Conservation (phyloP, 805 yeast genomes). For the Yarrowia alimentaria region DNA sequence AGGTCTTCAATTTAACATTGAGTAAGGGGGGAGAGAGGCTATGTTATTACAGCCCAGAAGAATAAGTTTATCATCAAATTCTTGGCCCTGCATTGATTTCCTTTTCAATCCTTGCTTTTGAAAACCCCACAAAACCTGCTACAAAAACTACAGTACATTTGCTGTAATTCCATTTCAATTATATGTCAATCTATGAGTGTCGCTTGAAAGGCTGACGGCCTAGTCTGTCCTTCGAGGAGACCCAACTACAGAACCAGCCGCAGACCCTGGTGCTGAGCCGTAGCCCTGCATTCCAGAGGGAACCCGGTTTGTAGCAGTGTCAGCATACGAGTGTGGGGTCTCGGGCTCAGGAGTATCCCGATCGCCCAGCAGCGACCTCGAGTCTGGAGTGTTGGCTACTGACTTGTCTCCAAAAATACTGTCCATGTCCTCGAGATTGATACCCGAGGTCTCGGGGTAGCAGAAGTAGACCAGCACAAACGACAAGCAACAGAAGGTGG, state of each 20-base stretch:
- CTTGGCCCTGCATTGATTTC: too few relatives aligned
- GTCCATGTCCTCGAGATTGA: constrained; percentile 88
- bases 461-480: constrained; percentile 66
- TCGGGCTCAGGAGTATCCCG: constrained; percentile 13
- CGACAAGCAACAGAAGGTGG: constrained; percentile 70
- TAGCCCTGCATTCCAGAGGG: constrained; percentile 15
- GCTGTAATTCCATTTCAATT: too few relatives aligned
- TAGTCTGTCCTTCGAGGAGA: too few relatives aligned
- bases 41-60: too few relatives aligned
- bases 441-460: constrained; percentile 90
- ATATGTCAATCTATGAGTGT: too few relatives aligned
- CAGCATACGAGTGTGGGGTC: constrained; percentile 1
- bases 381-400: constrained; percentile 31
- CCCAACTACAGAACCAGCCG: not conserved
- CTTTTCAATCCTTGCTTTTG: too few relatives aligned
- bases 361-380: constrained; percentile 9
- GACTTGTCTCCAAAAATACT: constrained; percentile 73
- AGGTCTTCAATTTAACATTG: too few relatives aligned
- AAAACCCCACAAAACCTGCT: too few relatives aligned
- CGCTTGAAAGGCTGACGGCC: too few relatives aligned
- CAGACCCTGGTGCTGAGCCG: constrained; percentile 4
- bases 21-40: too few relatives aligned
- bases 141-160: too few relatives aligned
- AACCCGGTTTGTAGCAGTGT: constrained; percentile 1
- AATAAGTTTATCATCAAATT: too few relatives aligned